These are phyloP conservation scores for Strobilomyces confusus DNA, from an alignment of 768 basidiomycete species.

Conservation along the genomic window DNA sequence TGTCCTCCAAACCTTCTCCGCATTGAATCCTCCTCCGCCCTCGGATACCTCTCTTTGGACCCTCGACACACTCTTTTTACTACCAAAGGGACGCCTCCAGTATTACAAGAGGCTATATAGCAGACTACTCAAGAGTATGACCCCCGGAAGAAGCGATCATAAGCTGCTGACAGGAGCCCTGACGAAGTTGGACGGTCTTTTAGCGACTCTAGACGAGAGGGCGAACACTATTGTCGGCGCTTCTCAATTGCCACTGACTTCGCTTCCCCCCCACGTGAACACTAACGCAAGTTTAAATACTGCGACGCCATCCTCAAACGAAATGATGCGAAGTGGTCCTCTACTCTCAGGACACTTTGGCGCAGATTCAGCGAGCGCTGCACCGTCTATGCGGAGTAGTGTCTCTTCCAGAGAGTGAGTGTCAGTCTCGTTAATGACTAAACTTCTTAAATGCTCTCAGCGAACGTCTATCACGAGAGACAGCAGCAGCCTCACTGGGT, in stretches of 20 bases:
- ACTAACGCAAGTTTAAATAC: neutral
- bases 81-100: conserved; percentile 78
- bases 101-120: conserved; percentile 93
- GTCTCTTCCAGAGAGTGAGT: conserved; percentile 57
- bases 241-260: neutral
- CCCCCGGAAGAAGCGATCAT: conserved; percentile 84
- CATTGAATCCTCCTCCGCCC: conserved; percentile 54
- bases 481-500: conserved; percentile 50
- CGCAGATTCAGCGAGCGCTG: conserved; percentile 38
- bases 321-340: neutral
- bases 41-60: conserved; percentile 61
- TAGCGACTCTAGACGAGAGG: conserved; percentile 62
- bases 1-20: conserved; percentile 68
- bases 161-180: conserved; percentile 73
- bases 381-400: conserved; percentile 49
- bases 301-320: neutral
- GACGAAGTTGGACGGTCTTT: conserved; percentile 72
- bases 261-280: neutral
- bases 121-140: conserved; percentile 80
- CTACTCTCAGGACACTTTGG: conserved; percentile 24
- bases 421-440: neutral
- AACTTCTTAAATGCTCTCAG: conserved; percentile 31
- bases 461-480: conserved; percentile 59
- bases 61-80: conserved; percentile 80
- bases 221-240: conserved; percentile 34